Conservation (phyloP, 345 rosid genomes). For the Anacardium occidentale region DNA sequence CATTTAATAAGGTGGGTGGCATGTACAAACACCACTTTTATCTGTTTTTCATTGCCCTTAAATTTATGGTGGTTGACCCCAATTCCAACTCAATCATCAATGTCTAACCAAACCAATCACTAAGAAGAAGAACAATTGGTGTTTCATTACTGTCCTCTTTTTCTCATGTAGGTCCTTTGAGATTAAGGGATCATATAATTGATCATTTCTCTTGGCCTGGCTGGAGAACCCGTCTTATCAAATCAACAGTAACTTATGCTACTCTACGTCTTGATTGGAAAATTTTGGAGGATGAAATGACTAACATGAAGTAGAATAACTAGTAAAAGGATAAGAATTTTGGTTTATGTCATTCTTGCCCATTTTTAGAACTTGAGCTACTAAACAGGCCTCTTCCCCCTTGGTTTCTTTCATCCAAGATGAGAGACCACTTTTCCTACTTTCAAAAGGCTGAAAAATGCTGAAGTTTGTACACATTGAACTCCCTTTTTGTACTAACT, state of each 20-base stretch:
- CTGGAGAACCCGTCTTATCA: background rate
- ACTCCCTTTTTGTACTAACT: slow-evolving; percentile 15
- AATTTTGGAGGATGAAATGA: background rate
- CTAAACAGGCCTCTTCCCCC: slow-evolving; percentile 37
- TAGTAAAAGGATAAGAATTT: background rate
- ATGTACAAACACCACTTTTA: background rate
- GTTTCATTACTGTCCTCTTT: background rate
- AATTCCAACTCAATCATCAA: background rate
- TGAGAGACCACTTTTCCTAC: slow-evolving; percentile 42
- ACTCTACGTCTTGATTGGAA: background rate
- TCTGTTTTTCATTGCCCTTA: background rate
- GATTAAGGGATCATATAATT: background rate
- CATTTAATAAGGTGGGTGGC: slow-evolving; percentile 9
- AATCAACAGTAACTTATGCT: background rate
- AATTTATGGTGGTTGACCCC: background rate
- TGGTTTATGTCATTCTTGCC: slow-evolving; percentile 13
- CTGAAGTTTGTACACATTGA: slow-evolving; percentile 17
- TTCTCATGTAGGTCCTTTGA: background rate
- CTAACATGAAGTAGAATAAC: background rate
- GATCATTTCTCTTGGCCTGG: background rate
- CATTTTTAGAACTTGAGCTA: background rate
- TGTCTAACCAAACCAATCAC: background rate
- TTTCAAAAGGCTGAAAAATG: background rate
- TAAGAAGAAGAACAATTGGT: background rate
- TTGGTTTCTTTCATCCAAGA: slow-evolving; percentile 32